These are phyloP conservation scores for Kuraishia capsulata DNA, from an alignment of 805 yeast genomes.

Conservation along the genomic window DNA sequence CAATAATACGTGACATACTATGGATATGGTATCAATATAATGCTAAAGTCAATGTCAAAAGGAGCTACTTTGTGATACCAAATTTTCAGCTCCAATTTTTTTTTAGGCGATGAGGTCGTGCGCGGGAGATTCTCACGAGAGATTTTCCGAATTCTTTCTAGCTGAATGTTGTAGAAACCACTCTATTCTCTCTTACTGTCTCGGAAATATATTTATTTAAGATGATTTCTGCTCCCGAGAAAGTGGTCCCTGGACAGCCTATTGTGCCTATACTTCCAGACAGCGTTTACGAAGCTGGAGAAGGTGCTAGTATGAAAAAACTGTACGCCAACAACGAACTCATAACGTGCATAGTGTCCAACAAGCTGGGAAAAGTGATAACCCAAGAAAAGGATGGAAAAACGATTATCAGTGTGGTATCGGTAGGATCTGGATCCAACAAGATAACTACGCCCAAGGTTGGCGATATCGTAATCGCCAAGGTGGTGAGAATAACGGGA, in stretches of 20 bases:
- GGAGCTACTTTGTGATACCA: too few species aligned
- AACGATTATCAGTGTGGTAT: slow-evolving; percentile 10
- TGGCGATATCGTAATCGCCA: slow-evolving; percentile 72
- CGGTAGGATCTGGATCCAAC: slow-evolving; percentile 2
- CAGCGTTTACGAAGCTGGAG: slow-evolving; percentile 46
- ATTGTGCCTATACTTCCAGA: slow-evolving; percentile 43
- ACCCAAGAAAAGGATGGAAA: slow-evolving; percentile 13
- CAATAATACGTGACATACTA: slow-evolving; percentile 89
- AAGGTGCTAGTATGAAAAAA: slow-evolving; percentile 48
- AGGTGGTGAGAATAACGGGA: slow-evolving; percentile 40
- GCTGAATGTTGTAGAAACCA: too few species aligned
- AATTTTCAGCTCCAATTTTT: too few species aligned
- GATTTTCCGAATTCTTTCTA: too few species aligned
- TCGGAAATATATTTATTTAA: too few species aligned
- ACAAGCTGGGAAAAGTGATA: slow-evolving; percentile 52
- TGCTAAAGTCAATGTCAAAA: too few species aligned
- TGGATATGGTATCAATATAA: not conserved
- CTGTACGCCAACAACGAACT: slow-evolving; percentile 34
- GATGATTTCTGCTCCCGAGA: not conserved
- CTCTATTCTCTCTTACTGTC: too few species aligned
- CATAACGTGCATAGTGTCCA: slow-evolving; percentile 39
- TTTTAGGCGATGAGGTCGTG: not conserved
- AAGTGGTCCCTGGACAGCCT: slow-evolving; percentile 75
- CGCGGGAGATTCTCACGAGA: too few species aligned
- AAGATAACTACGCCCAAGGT: slow-evolving; percentile 62